A percentile compares a stretch with the other conserved stretches of the same genome.
Evolutionary conservation across 352 stramenopile genomes (phyloP).

Genomic region (Globisporangium takayamanum): DNA sequence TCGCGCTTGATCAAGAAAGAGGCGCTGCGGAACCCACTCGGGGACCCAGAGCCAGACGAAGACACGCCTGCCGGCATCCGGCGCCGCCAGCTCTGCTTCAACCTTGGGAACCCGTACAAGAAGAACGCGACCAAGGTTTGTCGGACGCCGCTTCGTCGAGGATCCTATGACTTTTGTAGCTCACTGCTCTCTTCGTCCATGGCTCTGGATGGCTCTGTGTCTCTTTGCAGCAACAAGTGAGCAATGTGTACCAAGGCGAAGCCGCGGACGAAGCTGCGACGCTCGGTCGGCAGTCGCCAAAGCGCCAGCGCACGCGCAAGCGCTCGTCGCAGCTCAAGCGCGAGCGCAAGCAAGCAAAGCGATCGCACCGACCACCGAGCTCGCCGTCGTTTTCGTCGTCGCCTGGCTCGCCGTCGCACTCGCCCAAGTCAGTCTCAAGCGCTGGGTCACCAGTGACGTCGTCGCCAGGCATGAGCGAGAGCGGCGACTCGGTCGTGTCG

Average conservation of each 20-base stretch:
- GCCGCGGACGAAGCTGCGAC: constrained; percentile 79
- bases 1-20: constrained; percentile 85
- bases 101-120: constrained; percentile 86
- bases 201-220: neutral
- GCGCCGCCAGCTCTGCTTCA: constrained; percentile 78
- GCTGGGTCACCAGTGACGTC: constrained; percentile 37
- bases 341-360: constrained; percentile 71
- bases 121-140: constrained; percentile 77
- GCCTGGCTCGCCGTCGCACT: constrained; percentile 60
- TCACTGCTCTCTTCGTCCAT: no score
- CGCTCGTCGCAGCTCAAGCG: constrained; percentile 80
- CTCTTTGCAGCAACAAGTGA: constrained; percentile 34
- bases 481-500: constrained; percentile 48
- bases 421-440: constrained; percentile 43
- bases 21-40: constrained; percentile 74
- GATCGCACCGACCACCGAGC: constrained; percentile 48
- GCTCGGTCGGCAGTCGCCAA: constrained; percentile 68
- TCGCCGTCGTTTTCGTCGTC: constrained; percentile 69
- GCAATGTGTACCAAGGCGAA: constrained; percentile 82
- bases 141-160: neutral
- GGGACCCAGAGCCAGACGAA: constrained; percentile 79
- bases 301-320: constrained; percentile 76
- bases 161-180: no score
- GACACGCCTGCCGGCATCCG: constrained; percentile 67
- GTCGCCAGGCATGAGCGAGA: constrained; percentile 59